Base-by-base conservation (phyloP, 352 stramenopile genomes). In the Phytophthora fragariaefolia region DNA sequence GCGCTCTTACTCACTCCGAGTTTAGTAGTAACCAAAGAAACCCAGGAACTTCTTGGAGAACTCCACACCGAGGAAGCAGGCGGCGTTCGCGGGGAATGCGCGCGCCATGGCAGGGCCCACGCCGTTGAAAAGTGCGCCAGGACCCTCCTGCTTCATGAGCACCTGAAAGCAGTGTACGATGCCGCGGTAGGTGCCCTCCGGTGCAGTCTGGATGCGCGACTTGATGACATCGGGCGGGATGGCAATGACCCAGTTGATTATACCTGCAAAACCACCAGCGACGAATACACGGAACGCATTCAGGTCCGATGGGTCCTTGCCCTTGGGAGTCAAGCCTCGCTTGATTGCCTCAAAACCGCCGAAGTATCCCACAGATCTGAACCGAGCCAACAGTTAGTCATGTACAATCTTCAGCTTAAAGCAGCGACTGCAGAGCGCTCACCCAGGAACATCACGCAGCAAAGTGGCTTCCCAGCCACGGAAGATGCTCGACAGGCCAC, bases 141-240 rank as follows among this genome's bases (percentile, higher is more conserved):
- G 73, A 38, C 97, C 97, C 69, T 99, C 97, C 63, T 98, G 79
- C 66, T 96, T 97, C 71, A 99, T 96, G 17, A 99, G 77, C 57
- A 97, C 83, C 64, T 93, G 78, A 73, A 93, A 94, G 53, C 98
- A 97, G 72, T 99, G 91, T 48, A 80, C 43, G 27, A 99, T 85
- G 45, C 94, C 92, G 24, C 77, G 89, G 79, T 99, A 99, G 49
- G 86, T 98, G 32, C 96, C 96, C 45, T 98, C 96, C 13, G 96
- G 94, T 15, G 96, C 96, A 1, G 96, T 98, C 79, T 99, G 97
- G 73, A 97, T 98, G 69, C 96, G 85, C 42, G 89, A 98, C 83
- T 99, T 99, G 69, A 99, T 80, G 34, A 98, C 93, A 81, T 99
- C 97, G 1, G 95, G 81, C 24, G 97, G 96, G 58, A 99, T 99